phyloP scores from a whole-genome alignment of 2,329 filamentous ascomycete species.

The Chaetomium globosum region DNA sequence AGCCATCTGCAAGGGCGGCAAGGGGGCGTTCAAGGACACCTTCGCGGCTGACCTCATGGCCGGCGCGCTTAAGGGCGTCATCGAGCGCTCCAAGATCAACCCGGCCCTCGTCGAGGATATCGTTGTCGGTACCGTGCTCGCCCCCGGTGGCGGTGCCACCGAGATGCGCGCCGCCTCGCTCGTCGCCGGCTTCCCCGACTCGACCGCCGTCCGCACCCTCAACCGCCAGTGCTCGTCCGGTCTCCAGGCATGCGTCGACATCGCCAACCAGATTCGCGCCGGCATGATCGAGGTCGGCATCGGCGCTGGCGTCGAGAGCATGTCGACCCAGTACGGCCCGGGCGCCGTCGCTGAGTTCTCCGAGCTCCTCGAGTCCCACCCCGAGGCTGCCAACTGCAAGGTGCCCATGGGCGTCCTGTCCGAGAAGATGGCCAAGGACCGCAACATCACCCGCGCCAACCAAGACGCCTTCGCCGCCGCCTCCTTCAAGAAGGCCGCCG shows the following conservation, averaged over 20 bases:
- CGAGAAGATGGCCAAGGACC: constrained; percentile 91
- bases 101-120: constrained; percentile 88
- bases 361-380: constrained; percentile 78
- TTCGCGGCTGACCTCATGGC: constrained; percentile 81
- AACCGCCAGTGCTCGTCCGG: constrained; percentile 96
- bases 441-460: constrained; percentile 66
- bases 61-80: constrained; percentile 77
- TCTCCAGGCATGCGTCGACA: constrained; percentile 87
- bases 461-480: constrained; percentile 95
- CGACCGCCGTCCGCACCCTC: constrained; percentile 79
- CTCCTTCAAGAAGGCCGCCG: constrained; percentile 86
- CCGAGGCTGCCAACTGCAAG: constrained; percentile 91
- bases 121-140: constrained; percentile 85
- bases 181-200: constrained; percentile 86
- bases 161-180: constrained; percentile 93
- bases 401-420: constrained; percentile 94
- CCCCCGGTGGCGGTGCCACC: constrained; percentile 90
- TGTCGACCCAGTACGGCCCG: constrained; percentile 90
- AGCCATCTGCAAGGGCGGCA: constrained; percentile 88
- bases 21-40: constrained; percentile 95
- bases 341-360: constrained; percentile 90
- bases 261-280: constrained; percentile 85
- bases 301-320: constrained; percentile 94
- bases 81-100: constrained; percentile 86
- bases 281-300: constrained; percentile 97